Base-by-base conservation (phyloP, 73 alveolate genomes). In the Stentor roeselii region DNA sequence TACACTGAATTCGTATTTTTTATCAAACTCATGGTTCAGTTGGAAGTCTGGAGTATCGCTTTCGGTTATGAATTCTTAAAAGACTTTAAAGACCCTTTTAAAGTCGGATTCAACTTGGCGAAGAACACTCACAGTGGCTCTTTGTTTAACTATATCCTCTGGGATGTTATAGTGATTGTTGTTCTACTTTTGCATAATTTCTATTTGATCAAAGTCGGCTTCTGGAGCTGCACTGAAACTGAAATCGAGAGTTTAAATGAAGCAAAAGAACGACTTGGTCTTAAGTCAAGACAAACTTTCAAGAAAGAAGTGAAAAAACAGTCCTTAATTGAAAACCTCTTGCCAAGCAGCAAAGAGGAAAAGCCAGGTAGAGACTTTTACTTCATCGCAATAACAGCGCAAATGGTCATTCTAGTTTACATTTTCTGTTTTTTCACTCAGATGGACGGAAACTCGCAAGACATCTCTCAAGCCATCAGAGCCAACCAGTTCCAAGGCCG, bases 331-430 rank as follows among this genome's bases (percentile, higher is more conserved):
- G 83, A 89, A 59, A 78, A 88, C 74, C 90, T 93, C 50, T 93
- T 95, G 78, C 95, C 97, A 6, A 60, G 92, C 58, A 80, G 88
- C 27, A 95, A 93, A 84, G 94, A 93, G 80, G 93, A 95, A 85
- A 93, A 93, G 86, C 99, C 99, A 1, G 99, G 99, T 42, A 86
- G 87, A 82, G 99, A 95, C 85, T 82, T 93, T 38, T 95, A 95
- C 87, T 83, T 89, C 3, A 60, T 82, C 38, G 84, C 88, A 59
- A 92, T 94, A 21, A 41, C 86, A n/a, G 76, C 90, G 87, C 90
- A 89, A 78, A 76, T 90, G 61, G 36, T 92, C 37, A 90, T 92
- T 35, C 83, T 95, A 82, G 84, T 93, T 37, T 95, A 87, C 88
- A 76, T 95, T 50, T 89, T 95, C 59, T 88, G 92, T 86, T 95